These are phyloP conservation scores for Fomitopsis pinicola DNA, from an alignment of 1,284 basidiomycete genomes.

Conservation along the genomic window DNA sequence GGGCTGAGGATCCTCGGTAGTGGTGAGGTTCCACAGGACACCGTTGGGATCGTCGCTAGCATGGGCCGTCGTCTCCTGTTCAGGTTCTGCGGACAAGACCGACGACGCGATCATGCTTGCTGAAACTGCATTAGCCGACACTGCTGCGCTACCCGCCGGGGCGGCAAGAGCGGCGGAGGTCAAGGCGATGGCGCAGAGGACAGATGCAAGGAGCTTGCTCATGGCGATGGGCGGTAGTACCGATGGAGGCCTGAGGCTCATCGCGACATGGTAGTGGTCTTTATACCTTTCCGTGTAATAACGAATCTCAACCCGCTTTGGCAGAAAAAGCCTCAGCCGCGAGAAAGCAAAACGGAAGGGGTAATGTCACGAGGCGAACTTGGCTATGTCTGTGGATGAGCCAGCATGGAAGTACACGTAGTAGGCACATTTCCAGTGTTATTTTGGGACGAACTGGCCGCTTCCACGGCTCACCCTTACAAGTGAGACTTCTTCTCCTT, in stretches of 20 bases:
- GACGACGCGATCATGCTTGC: background rate
- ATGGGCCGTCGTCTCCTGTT: slow-evolving; percentile 36
- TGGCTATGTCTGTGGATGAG: background rate
- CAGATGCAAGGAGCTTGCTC: slow-evolving; percentile 9
- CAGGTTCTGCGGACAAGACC: slow-evolving; percentile 8
- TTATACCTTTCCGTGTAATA: background rate
- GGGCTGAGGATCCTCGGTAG: slow-evolving; percentile 24
- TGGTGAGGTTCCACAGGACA: slow-evolving; percentile 27
- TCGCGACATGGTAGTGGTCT: background rate
- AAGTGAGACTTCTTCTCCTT: background rate
- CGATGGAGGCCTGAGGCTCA: background rate
- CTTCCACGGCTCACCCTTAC: background rate
- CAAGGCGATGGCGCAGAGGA: slow-evolving; percentile 10
- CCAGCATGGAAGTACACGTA: background rate
- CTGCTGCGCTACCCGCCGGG: slow-evolving; percentile 7
- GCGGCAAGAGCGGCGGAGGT: slow-evolving; percentile 4
- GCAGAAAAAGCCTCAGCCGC: background rate
- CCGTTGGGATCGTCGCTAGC: slow-evolving; percentile 50
- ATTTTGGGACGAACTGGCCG: background rate
- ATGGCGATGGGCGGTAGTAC: slow-evolving; percentile 2
- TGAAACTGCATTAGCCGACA: slow-evolving; percentile 3
- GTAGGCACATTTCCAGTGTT: background rate
- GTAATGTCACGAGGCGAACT: background rate
- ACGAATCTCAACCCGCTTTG: background rate
- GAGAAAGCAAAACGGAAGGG: background rate